Conservation (phyloP, 768 basidiomycete genomes). For the Lentinus brumalis region DNA sequence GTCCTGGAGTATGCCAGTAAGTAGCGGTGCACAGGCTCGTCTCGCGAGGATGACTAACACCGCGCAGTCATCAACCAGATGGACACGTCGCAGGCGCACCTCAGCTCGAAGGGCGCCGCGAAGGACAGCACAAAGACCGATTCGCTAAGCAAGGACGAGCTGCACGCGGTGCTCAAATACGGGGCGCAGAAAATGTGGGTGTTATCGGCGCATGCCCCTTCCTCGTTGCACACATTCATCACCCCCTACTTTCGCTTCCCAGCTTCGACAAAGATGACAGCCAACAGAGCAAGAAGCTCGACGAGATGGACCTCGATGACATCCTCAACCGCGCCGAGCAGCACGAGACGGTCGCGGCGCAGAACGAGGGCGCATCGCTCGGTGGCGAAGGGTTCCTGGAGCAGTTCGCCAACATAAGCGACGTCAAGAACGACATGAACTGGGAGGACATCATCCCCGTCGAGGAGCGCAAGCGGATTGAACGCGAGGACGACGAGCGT, state of each 20-base stretch:
- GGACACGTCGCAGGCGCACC: slow-evolving; percentile 97
- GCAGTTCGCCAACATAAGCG: slow-evolving; percentile 93
- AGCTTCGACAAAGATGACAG: slow-evolving; percentile 98
- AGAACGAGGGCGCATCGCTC: slow-evolving; percentile 86
- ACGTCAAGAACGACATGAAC: slow-evolving; percentile 97
- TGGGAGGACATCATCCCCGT: slow-evolving; percentile 99
- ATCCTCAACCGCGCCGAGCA: slow-evolving; percentile 96
- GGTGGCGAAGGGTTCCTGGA: slow-evolving; percentile 97
- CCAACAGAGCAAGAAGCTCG: slow-evolving; percentile 91
- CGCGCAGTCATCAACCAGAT: slow-evolving; percentile 95
- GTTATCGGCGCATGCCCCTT: slow-evolving; percentile 29
- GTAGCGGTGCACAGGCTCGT: slow-evolving; percentile 42
- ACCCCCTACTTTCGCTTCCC: slow-evolving; percentile 56
- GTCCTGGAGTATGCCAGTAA: slow-evolving; percentile 97
- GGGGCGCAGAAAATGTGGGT: slow-evolving; percentile 93
- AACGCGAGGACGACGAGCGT: slow-evolving; percentile 76
- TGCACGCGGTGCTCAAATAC: slow-evolving; percentile 96
- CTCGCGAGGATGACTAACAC: slow-evolving; percentile 2
- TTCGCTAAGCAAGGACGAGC: slow-evolving; percentile 92
- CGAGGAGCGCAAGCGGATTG: slow-evolving; percentile 84
- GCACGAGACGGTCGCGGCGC: slow-evolving; percentile 89
- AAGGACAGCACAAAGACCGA: slow-evolving; percentile 78
- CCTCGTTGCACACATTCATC: slow-evolving; percentile 8
- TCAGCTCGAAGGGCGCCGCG: slow-evolving; percentile 73
- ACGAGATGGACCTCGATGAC: slow-evolving; percentile 99